Base-by-base conservation (phyloP, 2,329 filamentous ascomycete genomes). In the Xylaria sp. region DNA sequence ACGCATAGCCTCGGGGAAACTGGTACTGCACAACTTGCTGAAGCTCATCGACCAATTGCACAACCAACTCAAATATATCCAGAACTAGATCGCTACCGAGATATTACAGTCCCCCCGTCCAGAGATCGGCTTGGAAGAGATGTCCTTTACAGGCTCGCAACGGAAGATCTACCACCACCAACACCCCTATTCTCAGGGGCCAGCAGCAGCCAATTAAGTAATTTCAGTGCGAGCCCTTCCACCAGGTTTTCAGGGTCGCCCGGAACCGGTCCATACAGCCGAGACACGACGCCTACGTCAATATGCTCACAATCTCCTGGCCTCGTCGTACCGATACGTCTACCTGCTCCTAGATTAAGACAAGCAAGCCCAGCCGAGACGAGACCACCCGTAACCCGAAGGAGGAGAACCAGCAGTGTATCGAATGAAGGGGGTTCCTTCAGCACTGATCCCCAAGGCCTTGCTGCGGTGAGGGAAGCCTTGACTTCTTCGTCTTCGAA, bases 271-370 rank as follows among this genome's bases (percentile, higher is more conserved):
- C 82, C 88, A 5, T 94, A 93, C 79, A 94, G 92, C 76, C 86
- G 92, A 70, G 91, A 92, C 67, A 93, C 92, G 0, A 94, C 92
- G 3, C 92, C 92, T 6, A 93, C 91, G 4, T 94, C 92, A 10
- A 89, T 92, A 71, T 91, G 90, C 7, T 94, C 92, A 1, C 90
- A 91, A 74, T 94, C 91, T 17, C 90, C 92, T 3, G 86, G 88
- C 3, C 79, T 90, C 4, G 80, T 88, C 77, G 85, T 75, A 69
- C 87, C 80, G 63, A 82, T 78, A 69, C 83, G 80, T 69, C 83
- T 77, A 72, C 84, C 79, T 31, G 80, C 82, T 59, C 78, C 83
- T n/a, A 84, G 85, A 73, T 76, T 79, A 66, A 84, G 84, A 73
- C 87, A 89, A 77, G 81, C 80, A 63, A 90, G 87, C 74, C 88